These are phyloP conservation scores for Stagonosporopsis chrysanthemi DNA, from an alignment of 2,329 filamentous ascomycete genomes.

Conservation along the genomic window DNA sequence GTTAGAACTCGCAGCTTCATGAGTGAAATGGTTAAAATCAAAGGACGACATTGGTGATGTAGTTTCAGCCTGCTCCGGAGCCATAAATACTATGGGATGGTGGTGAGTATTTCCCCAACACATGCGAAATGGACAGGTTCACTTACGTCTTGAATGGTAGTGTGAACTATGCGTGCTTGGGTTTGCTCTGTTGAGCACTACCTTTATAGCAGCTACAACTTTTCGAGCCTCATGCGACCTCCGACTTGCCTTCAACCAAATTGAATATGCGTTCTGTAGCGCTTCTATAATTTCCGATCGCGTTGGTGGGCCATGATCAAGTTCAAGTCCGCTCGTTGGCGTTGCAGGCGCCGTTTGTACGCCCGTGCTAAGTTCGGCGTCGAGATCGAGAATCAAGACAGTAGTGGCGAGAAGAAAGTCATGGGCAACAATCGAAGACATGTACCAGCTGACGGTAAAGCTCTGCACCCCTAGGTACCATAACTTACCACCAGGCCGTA, in stretches of 20 bases:
- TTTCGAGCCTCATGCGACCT: conserved; percentile 43
- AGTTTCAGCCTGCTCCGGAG: conserved; percentile 4
- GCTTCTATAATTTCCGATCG: conserved; percentile 36
- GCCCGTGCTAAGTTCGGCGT: conserved; percentile 35
- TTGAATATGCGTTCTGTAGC: conserved; percentile 29
- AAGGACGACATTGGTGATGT: conserved; percentile 25
- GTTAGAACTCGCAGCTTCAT: conserved; percentile 1
- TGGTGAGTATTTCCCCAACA: background rate
- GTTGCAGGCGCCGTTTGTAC: conserved; percentile 8
- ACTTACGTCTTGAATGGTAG: conserved; percentile 19
- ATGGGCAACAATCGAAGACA: conserved; percentile 54
- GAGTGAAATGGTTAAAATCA: conserved; percentile 23
- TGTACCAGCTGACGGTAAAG: conserved; percentile 53
- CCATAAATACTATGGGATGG: conserved; percentile 1
- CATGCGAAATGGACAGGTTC: background rate
- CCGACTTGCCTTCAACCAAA: conserved; percentile 36
- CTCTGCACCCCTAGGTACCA: conserved; percentile 42
- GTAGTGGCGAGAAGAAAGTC: conserved; percentile 60
- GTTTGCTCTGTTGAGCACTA: conserved; percentile 38
- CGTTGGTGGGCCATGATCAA: conserved; percentile 33
- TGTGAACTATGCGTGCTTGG: background rate
- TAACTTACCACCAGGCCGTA: conserved; percentile 49
- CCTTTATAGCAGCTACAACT: conserved; percentile 37
- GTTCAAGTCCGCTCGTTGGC: conserved; percentile 19
- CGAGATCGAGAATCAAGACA: conserved; percentile 56